These are phyloP conservation scores for Sporothrix schenckii DNA, from an alignment of 2,329 filamentous ascomycete genomes.

Conservation along the genomic window DNA sequence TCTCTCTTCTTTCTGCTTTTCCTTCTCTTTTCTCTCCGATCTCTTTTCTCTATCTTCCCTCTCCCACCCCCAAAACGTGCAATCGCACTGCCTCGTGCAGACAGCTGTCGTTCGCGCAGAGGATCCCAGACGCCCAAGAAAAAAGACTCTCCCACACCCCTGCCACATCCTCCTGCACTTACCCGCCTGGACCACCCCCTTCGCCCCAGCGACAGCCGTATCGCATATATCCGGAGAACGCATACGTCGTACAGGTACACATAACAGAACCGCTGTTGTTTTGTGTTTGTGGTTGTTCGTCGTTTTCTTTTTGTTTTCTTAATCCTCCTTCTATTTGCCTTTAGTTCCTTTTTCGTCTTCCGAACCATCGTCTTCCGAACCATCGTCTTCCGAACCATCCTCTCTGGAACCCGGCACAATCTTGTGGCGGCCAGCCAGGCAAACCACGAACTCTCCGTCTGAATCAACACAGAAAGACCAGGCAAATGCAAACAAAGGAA, in stretches of 20 bases:
- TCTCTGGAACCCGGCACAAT: not conserved
- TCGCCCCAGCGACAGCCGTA: constrained; percentile 30
- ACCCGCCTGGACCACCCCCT: constrained; percentile 17
- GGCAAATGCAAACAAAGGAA: not conserved
- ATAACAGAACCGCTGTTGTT: not conserved
- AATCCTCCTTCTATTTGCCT: not conserved
- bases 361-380: not conserved
- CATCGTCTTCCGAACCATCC: not conserved
- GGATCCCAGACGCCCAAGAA: not conserved
- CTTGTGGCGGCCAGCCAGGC: not conserved
- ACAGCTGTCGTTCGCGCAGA: not conserved
- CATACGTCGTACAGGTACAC: not conserved
- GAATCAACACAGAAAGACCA: not conserved
- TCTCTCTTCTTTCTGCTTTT: not conserved
- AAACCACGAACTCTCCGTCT: not conserved
- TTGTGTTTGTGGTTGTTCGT: not conserved
- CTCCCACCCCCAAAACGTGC: constrained; percentile 2
- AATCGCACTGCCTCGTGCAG: not conserved
- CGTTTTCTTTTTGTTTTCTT: not conserved
- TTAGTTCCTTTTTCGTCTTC: not conserved
- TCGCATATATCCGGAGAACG: not conserved
- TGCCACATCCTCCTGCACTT: constrained; percentile 14
- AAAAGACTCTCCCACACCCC: not conserved
- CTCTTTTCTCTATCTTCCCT: not conserved
- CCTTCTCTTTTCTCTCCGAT: not conserved